phyloP scores from a whole-genome alignment of 768 basidiomycete genomes.

The Cystofilobasidium macerans region DNA sequence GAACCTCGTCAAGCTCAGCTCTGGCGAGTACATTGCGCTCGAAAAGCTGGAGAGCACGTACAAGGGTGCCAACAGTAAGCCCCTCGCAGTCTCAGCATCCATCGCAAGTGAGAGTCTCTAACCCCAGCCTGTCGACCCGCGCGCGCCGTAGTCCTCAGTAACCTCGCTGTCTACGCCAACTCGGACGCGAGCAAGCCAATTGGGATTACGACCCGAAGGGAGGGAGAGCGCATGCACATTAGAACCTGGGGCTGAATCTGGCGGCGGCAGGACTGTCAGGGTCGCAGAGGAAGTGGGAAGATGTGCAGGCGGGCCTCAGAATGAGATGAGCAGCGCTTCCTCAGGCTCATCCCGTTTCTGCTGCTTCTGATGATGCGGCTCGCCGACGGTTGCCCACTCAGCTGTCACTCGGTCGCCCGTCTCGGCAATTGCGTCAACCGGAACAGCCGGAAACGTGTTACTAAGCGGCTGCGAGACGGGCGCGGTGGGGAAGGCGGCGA shows the following conservation, averaged over 20 bases:
- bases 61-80: conserved; percentile 22
- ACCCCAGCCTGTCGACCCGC: too few relatives aligned
- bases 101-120: too few relatives aligned
- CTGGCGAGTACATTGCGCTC: conserved; percentile 34
- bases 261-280: too few relatives aligned
- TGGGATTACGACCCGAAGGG: too few relatives aligned
- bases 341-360: background rate
- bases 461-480: background rate
- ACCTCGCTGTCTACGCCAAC: background rate
- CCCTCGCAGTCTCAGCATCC: too few relatives aligned
- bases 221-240: too few relatives aligned
- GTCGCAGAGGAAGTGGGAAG: too few relatives aligned
- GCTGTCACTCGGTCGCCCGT: too few relatives aligned
- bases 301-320: too few relatives aligned
- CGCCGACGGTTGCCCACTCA: background rate
- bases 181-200: too few relatives aligned
- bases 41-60: conserved; percentile 32
- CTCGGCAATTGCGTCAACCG: background rate
- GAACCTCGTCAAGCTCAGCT: conserved; percentile 34
- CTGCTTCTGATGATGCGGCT: too few relatives aligned
- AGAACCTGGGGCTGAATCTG: too few relatives aligned
- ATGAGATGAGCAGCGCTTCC: conserved; percentile 4
- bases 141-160: conserved; percentile 29
- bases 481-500: conserved; percentile 2
- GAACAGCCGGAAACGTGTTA: background rate